These are phyloP conservation scores for Vitis rotundifolia DNA, from an alignment of 164 flowering plant species.

Conservation along the genomic window DNA sequence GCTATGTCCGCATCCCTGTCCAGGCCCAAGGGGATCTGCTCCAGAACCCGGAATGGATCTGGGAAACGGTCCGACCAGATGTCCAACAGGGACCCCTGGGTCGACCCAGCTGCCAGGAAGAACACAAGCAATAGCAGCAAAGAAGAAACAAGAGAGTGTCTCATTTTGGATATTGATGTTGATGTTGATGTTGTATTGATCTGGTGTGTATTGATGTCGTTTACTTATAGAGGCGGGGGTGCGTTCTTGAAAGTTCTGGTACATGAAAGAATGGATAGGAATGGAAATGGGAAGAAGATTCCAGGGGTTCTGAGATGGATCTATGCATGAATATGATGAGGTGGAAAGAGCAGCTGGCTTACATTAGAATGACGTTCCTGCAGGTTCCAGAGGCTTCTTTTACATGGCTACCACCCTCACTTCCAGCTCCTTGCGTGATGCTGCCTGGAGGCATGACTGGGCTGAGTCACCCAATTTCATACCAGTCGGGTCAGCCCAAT, in stretches of 20 bases:
- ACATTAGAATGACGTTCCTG: neutral
- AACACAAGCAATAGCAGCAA: constrained; percentile 1
- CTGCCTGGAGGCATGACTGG: no score
- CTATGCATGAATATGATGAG: no score
- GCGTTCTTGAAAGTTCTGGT: neutral
- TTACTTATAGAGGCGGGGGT: no score
- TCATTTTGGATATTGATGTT: no score
- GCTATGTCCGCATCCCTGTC: constrained; percentile 23
- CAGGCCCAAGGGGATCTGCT: constrained; percentile 37
- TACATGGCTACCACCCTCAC: neutral
- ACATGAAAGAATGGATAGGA: neutral
- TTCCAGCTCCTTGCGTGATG: no score
- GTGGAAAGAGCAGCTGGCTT: no score
- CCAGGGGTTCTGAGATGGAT: neutral
- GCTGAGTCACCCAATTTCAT: no score
- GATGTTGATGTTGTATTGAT: no score
- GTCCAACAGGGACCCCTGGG: constrained; percentile 18
- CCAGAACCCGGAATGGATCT: constrained; percentile 47
- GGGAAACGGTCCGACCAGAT: constrained; percentile 17
- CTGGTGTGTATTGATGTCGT: no score
- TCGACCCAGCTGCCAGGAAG: neutral
- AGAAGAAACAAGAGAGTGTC: neutral
- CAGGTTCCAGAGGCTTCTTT: constrained; percentile 8
- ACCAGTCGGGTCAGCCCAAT: no score
- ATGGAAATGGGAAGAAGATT: constrained; percentile 6